These are phyloP conservation scores for Ogataea pignaliae DNA, from an alignment of 805 yeast genomes.

Conservation along the genomic window DNA sequence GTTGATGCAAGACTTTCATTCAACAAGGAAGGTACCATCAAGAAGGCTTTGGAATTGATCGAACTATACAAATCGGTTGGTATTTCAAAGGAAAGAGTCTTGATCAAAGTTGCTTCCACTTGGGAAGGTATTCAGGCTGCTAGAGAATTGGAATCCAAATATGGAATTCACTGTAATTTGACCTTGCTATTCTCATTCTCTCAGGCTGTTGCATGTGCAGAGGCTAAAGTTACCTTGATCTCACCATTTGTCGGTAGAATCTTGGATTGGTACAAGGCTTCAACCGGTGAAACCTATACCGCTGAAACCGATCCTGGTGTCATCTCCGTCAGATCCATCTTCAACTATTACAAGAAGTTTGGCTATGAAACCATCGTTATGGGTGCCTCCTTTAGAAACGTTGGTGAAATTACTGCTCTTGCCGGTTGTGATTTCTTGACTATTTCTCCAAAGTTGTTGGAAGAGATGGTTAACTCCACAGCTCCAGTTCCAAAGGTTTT, in stretches of 20 bases:
- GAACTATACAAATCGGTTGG: constrained; percentile 82
- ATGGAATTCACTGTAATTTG: constrained; percentile 91
- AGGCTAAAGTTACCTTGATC: constrained; percentile 90
- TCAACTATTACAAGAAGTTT: constrained; percentile 96
- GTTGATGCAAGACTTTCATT: constrained; percentile 98
- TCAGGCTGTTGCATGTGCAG: constrained; percentile 99
- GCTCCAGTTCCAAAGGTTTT: constrained; percentile 79
- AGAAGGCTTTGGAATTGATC: constrained; percentile 90
- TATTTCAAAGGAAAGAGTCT: constrained; percentile 80
- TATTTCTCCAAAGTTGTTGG: constrained; percentile 88
- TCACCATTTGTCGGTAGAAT: constrained; percentile 99
- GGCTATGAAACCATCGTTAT: constrained; percentile 96
- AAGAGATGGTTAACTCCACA: constrained; percentile 74
- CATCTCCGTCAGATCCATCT: constrained; percentile 77
- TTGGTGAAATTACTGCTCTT: constrained; percentile 89
- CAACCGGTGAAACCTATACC: constrained; percentile 83
- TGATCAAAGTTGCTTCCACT: constrained; percentile 96
- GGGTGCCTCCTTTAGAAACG: constrained; percentile 99
- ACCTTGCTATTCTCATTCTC: constrained; percentile 91
- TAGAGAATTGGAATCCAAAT: constrained; percentile 82
- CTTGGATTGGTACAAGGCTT: constrained; percentile 95
- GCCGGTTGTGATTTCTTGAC: constrained; percentile 98
- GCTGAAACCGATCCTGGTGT: constrained; percentile 95
- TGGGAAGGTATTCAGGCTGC: constrained; percentile 99
- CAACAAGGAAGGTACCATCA: constrained; percentile 89